Evolutionary conservation across 2,329 filamentous ascomycete genomes (phyloP), one percentile per base, ranked within the genome.

Genomic region (Colletotrichum nymphaeae): DNA sequence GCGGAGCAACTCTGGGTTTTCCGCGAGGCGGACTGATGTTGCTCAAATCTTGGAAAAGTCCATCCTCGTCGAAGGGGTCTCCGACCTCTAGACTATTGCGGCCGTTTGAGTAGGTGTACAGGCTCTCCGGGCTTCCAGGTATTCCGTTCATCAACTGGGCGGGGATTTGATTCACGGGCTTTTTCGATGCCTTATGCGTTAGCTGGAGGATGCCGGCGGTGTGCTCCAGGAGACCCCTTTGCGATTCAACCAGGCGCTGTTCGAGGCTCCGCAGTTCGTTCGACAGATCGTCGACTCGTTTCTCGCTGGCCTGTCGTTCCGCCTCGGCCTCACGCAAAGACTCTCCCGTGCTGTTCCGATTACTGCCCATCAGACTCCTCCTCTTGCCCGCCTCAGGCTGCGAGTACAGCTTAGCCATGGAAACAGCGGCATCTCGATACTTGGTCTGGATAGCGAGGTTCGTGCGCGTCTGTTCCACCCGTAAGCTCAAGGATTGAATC

Each of bases 121-220:
- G 89, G 83, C 93, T 95, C 80, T 94, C 93, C 8, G 93, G 93
- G 77, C 93, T 95, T 67, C 93, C 91, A 6, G 93, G 93, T 74
- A 94, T 90, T 24, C 89, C 90, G 69, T 89, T 89, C 53, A 86
- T 80, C 7, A 84, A 79, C 58, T 84, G 83, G 19, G 52, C 57
- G 7, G 73, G 65, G 26, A 72, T 55, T 2, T 84, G 82, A 63
- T 86, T 83, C 8, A 85, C 81, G 4, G 83, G 78, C 67, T 85
- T 85, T 78, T 90, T 93, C n/a, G 93, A 87, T 0, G 90, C 91
- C 77, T 93, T 93, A 83, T 98, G 95, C 9, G 95, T 97, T 82
- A 97, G 89, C 80, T 98, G 95, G 67, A 99, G 85, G 52, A 99
- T 94, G 57, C 94, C 96, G 16, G 97, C 95, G 0, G 96, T 98